Evolutionary conservation across 768 basidiomycete genomes (phyloP), one percentile per base, ranked within the genome.

Genomic region (Asterophora parasitica): DNA sequence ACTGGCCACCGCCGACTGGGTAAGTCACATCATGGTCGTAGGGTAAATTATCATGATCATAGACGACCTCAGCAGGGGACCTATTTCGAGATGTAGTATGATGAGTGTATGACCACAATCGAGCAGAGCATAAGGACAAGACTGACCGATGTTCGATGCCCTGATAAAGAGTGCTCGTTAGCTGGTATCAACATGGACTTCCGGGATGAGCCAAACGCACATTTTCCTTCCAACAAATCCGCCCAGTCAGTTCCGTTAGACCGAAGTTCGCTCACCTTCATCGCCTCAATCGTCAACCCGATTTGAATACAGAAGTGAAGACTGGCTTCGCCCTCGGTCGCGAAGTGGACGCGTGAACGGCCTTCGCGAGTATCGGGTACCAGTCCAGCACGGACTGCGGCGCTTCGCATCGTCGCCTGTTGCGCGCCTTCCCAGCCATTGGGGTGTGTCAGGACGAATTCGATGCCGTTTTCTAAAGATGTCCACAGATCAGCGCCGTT

Each of bases 251-350:
- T 48, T 81, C 79, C 1, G 77, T 79, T 39, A 75, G 52, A 4
- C 79, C 79, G 45, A 81, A 79, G 16, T 72, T 58, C 13, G 11
- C 19, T 41, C 34, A 68, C 71, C 48, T 62, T 56, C 35, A 72
- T 46, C 0, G 58, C 60, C 11, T 73, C 68, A 0, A 65, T 62
- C 3, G 68, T 65, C 5, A 77, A 50, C 0, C 74, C 69, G 30
- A 56, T 63, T 28, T 61, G 47, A 17, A 82, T 62, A 30, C 79
- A 81, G 52, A 69, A 81, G 52, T 83, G 76, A 16, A 82, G 58
- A 52, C 74, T 77, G 0, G 82, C 82, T 57, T 84, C 82, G 0
- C 82, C 82, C 52, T 83, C 81, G 0, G 80, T 82, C 16, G 83
- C 71, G 32, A 83, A 75, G 9, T 73, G 73, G 3, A 83, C 52